Evolutionary conservation across 148 eudicot species (phyloP).

Genomic region (Persicaria maculosa): DNA sequence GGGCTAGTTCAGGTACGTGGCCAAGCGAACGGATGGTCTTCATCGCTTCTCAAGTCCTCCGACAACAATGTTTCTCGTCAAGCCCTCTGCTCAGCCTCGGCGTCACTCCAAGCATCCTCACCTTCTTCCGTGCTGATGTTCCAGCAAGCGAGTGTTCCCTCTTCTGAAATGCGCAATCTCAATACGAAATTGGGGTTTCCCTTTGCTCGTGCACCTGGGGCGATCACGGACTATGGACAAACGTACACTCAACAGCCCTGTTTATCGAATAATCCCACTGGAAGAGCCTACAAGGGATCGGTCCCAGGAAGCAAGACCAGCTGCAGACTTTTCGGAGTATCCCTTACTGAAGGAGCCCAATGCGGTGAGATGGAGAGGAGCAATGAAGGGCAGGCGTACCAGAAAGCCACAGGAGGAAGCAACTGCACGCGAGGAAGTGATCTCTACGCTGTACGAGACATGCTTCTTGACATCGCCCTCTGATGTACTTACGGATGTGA

Average conservation of each 20-base stretch:
- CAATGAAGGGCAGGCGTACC: conserved; percentile 12
- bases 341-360: conserved; percentile 36
- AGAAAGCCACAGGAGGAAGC: conserved; percentile 22
- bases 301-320: conserved; percentile 17
- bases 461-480: conserved; percentile 65
- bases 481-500: conserved; percentile 8
- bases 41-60: conserved; percentile 9
- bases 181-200: neutral
- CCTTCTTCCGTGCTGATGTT: conserved; percentile 66
- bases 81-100: neutral
- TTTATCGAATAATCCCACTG: neutral
- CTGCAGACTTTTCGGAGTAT: conserved; percentile 60
- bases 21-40: conserved; percentile 36
- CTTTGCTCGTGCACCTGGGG: neutral
- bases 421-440: conserved; percentile 38
- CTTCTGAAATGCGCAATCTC: conserved; percentile 11
- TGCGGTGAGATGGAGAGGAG: conserved; percentile 6
- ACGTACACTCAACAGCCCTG: neutral
- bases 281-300: neutral
- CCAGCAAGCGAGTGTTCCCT: conserved; percentile 28
- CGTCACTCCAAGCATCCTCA: conserved; percentile 34
- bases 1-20: conserved; percentile 36
- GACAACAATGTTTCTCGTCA: neutral
- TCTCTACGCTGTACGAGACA: conserved; percentile 45
- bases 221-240: neutral